phyloP scores from a whole-genome alignment of 306 rosid genomes.

The Rubus idaeus region DNA sequence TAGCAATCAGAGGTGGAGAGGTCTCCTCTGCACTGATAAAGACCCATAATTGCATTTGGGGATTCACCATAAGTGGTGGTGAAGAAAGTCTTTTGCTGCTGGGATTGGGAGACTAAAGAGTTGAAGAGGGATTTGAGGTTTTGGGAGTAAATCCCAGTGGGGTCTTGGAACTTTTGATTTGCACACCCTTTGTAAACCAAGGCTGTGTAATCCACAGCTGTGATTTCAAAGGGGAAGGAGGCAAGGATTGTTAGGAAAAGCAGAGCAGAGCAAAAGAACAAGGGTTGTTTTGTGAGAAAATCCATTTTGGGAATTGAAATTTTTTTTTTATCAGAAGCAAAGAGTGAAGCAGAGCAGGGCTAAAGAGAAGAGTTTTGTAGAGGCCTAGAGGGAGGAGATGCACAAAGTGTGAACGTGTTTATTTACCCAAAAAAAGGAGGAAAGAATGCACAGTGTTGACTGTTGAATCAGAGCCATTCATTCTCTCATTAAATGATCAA shows the following conservation, averaged over 20 bases:
- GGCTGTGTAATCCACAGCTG: slow-evolving; percentile 44
- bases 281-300: slow-evolving; percentile 15
- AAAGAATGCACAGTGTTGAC: not conserved
- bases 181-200: slow-evolving; percentile 81
- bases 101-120: slow-evolving; percentile 48
- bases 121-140: slow-evolving; percentile 52
- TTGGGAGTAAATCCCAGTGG: slow-evolving; percentile 41
- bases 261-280: slow-evolving; percentile 22
- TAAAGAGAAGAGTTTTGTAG: not conserved
- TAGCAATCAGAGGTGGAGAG: slow-evolving; percentile 56
- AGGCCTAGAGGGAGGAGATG: not conserved
- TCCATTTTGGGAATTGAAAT: slow-evolving; percentile 43
- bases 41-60: slow-evolving; percentile 41
- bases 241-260: slow-evolving; percentile 8
- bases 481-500: too few species aligned
- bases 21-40: slow-evolving; percentile 95
- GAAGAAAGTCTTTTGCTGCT: slow-evolving; percentile 58
- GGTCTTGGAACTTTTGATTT: slow-evolving; percentile 55
- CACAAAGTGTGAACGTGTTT: not conserved
- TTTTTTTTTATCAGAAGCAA: not conserved
- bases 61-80: slow-evolving; percentile 52
- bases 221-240: not conserved
- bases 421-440: too few species aligned
- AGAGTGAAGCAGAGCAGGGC: not conserved
- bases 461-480: too few species aligned